Percentiles rank a stretch among this genome's conserved stretches.
These are phyloP conservation scores for Rhynchospora breviuscula DNA, from an alignment of 176 grass and related monocot species.

Conservation along the genomic window DNA sequence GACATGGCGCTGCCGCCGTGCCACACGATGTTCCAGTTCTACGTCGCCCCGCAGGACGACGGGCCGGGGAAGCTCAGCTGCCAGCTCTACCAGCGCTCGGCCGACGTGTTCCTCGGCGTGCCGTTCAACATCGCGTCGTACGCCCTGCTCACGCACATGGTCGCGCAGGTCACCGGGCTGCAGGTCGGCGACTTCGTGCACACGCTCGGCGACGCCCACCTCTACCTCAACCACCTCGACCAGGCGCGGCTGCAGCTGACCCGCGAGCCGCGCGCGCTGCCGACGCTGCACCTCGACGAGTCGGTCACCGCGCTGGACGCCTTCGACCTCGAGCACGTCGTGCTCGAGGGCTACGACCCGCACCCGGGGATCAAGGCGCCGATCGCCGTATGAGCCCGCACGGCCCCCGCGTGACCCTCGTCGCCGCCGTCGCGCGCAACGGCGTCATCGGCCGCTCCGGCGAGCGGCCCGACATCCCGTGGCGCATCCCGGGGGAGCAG, in stretches of 20 bases:
- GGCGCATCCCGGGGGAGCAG: too few relatives aligned
- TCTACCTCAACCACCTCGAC: conserved; percentile 66
- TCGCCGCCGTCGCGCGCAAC: too few relatives aligned
- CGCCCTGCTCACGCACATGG: conserved; percentile 70
- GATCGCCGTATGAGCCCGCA: too few relatives aligned
- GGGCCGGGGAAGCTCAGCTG: conserved; percentile 66
- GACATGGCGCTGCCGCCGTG: conserved; percentile 75
- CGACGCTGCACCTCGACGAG: too few relatives aligned
- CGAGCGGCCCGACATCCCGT: too few relatives aligned
- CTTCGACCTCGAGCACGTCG: too few relatives aligned
- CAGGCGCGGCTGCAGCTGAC: neutral
- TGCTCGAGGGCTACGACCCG: too few relatives aligned
- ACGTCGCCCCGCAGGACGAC: conserved; percentile 74
- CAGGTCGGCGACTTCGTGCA: neutral
- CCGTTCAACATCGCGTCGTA: conserved; percentile 91
- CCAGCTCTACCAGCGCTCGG: conserved; percentile 85
- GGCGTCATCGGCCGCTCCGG: too few relatives aligned
- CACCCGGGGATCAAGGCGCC: too few relatives aligned
- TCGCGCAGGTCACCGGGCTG: conserved; percentile 51
- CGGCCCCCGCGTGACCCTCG: too few relatives aligned
- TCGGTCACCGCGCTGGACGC: too few relatives aligned
- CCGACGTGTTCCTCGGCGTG: conserved; percentile 80
- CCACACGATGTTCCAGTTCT: conserved; percentile 78
- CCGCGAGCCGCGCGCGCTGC: too few relatives aligned
- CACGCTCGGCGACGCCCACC: conserved; percentile 52